phyloP scores from a whole-genome alignment of 106 monocot genomes.

The Phalaenopsis equestris region DNA sequence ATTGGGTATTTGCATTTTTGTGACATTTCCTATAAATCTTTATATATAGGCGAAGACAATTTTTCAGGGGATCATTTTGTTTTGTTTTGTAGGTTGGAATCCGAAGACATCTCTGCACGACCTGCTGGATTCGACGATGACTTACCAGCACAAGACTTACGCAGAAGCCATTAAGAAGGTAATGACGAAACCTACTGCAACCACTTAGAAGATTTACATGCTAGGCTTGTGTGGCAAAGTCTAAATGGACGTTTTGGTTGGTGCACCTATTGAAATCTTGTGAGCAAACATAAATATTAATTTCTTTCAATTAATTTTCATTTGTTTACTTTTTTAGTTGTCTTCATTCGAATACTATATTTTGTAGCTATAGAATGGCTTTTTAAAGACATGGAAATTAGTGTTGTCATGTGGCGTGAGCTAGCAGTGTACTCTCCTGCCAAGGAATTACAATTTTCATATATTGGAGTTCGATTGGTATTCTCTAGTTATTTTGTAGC shows the following conservation, averaged over 20 bases:
- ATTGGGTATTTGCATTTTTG: conserved; percentile 13
- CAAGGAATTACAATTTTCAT: too few species aligned
- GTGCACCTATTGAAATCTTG: background rate
- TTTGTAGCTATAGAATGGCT: too few species aligned
- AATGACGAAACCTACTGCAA: conserved; percentile 12
- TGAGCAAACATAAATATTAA: background rate
- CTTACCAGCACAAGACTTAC: conserved; percentile 27
- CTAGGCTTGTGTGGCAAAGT: background rate
- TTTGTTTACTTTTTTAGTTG: background rate
- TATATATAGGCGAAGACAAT: background rate
- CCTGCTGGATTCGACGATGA: conserved; percentile 22
- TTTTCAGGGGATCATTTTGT: background rate
- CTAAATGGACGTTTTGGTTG: background rate
- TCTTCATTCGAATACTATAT: too few species aligned
- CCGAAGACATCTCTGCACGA: conserved; percentile 24
- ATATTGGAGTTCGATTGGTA: too few species aligned
- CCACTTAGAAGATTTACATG: conserved; percentile 8
- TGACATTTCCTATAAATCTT: background rate
- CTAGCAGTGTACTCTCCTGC: too few species aligned
- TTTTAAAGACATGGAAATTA: too few species aligned
- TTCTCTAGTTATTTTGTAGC: too few species aligned
- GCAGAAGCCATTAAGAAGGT: conserved; percentile 22
- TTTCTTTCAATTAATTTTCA: background rate
- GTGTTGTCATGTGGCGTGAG: too few species aligned
- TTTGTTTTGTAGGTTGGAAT: conserved; percentile 11